A percentile compares a stretch with the other conserved stretches of the same genome.
Conservation (phyloP, 306 rosid species). For the Cyamopsis tetragonoloba region DNA sequence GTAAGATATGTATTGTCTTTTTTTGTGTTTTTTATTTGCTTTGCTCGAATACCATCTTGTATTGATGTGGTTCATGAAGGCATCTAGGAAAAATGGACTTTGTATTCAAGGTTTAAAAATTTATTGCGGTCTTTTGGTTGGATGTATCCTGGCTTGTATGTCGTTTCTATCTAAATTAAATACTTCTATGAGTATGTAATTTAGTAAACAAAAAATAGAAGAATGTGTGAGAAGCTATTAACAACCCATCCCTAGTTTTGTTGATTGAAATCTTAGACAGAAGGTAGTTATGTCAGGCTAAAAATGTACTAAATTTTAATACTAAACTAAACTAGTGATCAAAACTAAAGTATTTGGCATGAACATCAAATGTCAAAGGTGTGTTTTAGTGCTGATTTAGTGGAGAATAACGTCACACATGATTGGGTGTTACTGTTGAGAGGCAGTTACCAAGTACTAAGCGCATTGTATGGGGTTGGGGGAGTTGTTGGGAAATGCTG, state of each 20-base stretch:
- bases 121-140: slow-evolving; percentile 2
- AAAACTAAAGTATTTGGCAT: not conserved
- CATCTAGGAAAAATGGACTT: not conserved
- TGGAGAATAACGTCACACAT: not conserved
- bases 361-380: not conserved
- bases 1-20: slow-evolving; percentile 44
- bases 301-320: not conserved
- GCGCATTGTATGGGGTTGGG: not conserved
- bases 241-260: not conserved
- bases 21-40: slow-evolving; percentile 4
- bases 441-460: not conserved
- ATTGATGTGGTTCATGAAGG: slow-evolving; percentile 12
- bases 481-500: not conserved
- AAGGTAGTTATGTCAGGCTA: not conserved
- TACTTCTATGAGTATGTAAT: not conserved
- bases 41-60: slow-evolving; percentile 16
- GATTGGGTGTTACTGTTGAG: not conserved
- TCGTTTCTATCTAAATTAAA: not conserved
- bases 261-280: not conserved
- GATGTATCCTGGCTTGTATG: not conserved
- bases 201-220: not conserved
- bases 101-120: not conserved
- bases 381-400: not conserved
- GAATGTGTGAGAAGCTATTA: not conserved
- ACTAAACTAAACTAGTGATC: not conserved